Evolutionary conservation across 495 filamentous ascomycete species (phyloP).

Genomic region (Xylaria sp.): DNA sequence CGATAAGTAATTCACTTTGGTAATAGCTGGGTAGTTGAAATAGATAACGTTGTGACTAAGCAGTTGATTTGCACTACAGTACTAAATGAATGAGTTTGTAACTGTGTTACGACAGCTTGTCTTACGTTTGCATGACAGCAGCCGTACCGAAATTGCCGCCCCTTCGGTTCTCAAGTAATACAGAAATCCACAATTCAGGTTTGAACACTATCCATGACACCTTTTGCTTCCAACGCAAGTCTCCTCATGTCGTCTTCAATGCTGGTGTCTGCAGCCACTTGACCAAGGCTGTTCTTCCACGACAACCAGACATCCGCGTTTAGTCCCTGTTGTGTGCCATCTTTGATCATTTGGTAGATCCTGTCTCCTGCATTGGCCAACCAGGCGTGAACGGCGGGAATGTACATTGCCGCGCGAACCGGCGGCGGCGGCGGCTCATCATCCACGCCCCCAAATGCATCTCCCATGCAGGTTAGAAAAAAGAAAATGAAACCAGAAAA

Average conservation of each 20-base stretch:
- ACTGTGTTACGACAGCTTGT: too few species aligned
- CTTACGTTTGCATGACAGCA: too few species aligned
- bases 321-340: not conserved
- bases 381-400: not conserved
- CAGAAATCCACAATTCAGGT: not conserved
- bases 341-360: not conserved
- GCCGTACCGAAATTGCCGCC: too few species aligned
- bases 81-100: too few species aligned
- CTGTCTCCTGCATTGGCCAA: not conserved
- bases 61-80: too few species aligned
- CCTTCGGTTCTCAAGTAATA: too few species aligned
- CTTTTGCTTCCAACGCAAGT: not conserved
- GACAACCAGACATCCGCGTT: not conserved
- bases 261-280: not conserved
- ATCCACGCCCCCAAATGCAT: not conserved
- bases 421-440: not conserved
- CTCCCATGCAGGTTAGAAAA: not conserved
- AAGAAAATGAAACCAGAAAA: not conserved
- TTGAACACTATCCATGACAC: not conserved
- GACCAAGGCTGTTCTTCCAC: not conserved
- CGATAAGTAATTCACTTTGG: too few species aligned
- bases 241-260: not conserved
- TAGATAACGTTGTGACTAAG: too few species aligned
- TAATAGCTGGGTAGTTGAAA: too few species aligned
- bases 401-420: not conserved